phyloP scores from a whole-genome alignment of 495 filamentous ascomycete species.

The Thermothielavioides terrestris region DNA sequence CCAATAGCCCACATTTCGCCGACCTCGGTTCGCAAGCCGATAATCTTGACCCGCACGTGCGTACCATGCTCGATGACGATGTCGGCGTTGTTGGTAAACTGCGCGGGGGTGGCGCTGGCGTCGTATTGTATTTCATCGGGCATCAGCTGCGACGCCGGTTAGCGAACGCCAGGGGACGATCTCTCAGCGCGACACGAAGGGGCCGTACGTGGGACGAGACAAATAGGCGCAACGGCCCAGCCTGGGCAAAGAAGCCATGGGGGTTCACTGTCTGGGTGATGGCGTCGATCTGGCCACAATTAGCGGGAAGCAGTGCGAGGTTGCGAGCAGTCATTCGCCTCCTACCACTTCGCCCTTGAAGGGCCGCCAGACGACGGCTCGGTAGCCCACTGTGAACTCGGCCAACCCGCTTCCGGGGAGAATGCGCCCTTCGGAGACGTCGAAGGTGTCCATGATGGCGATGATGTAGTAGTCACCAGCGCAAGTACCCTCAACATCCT shows the following conservation, averaged over 20 bases:
- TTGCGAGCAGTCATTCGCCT: slow-evolving; percentile 6
- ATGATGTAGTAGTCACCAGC: slow-evolving; percentile 93
- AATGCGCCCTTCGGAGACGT: slow-evolving; percentile 85
- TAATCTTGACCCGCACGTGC: slow-evolving; percentile 85
- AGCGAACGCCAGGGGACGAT: background rate
- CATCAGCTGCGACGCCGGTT: slow-evolving; percentile 56
- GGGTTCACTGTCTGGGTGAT: slow-evolving; percentile 82
- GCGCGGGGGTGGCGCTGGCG: slow-evolving; percentile 74
- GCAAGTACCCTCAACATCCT: slow-evolving; percentile 89
- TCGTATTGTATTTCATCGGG: slow-evolving; percentile 89
- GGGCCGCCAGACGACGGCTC: slow-evolving; percentile 92
- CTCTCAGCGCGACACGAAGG: background rate
- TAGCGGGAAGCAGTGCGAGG: background rate
- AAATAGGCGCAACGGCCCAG: slow-evolving; percentile 80
- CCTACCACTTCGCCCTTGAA: slow-evolving; percentile 94
- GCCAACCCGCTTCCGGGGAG: slow-evolving; percentile 82
- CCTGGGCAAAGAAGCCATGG: slow-evolving; percentile 86
- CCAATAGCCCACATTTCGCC: slow-evolving; percentile 93
- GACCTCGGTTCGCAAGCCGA: slow-evolving; percentile 85
- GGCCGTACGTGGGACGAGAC: slow-evolving; percentile 72
- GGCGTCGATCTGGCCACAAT: slow-evolving; percentile 69
- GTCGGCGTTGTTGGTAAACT: slow-evolving; percentile 80
- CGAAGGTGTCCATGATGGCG: slow-evolving; percentile 86
- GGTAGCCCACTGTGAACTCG: slow-evolving; percentile 89
- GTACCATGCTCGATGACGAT: slow-evolving; percentile 90